These are phyloP conservation scores for Exophiala spinifera DNA, from an alignment of 2,329 filamentous ascomycete genomes.

Conservation along the genomic window DNA sequence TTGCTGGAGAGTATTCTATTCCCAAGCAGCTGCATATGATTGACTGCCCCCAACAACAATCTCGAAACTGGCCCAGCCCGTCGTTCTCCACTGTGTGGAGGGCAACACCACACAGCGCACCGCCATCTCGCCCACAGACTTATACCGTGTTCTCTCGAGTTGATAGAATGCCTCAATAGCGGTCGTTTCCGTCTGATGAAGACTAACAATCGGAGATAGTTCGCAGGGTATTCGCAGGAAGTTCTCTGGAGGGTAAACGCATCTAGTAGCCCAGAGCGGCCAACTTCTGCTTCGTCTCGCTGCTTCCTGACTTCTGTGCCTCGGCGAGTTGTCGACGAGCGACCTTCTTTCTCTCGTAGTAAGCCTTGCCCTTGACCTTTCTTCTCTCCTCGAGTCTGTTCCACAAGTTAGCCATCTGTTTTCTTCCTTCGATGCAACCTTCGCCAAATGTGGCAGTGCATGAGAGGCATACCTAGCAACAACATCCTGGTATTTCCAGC, in stretches of 20 bases:
- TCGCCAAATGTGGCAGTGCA: not conserved
- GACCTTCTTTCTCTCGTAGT: conserved; percentile 99
- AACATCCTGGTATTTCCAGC: conserved; percentile 99
- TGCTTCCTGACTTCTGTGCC: conserved; percentile 86
- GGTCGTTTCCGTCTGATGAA: not conserved
- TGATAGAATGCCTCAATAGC: not conserved
- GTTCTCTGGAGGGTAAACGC: conserved; percentile 11
- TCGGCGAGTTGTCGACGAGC: conserved; percentile 84
- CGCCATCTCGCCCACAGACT: not conserved
- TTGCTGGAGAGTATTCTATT: not conserved
- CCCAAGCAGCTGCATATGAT: conserved; percentile 2
- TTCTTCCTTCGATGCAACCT: conserved; percentile 1
- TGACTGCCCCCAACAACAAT: conserved; percentile 8
- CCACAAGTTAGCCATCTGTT: conserved; percentile 1
- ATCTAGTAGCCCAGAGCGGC: conserved; percentile 85
- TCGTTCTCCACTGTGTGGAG: too few relatives aligned
- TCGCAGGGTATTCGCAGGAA: conserved; percentile 2
- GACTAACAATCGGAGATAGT: not conserved
- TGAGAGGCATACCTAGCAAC: conserved; percentile 77
- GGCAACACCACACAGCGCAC: not conserved
- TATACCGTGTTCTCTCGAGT: not conserved
- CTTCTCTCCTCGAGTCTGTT: conserved; percentile 94
- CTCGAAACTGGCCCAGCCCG: not conserved
- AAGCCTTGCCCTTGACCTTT: conserved; percentile 98
- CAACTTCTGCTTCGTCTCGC: conserved; percentile 86